Evolutionary conservation across 148 eudicot genomes (phyloP).

Genomic region (Salicornia ramosissima): DNA sequence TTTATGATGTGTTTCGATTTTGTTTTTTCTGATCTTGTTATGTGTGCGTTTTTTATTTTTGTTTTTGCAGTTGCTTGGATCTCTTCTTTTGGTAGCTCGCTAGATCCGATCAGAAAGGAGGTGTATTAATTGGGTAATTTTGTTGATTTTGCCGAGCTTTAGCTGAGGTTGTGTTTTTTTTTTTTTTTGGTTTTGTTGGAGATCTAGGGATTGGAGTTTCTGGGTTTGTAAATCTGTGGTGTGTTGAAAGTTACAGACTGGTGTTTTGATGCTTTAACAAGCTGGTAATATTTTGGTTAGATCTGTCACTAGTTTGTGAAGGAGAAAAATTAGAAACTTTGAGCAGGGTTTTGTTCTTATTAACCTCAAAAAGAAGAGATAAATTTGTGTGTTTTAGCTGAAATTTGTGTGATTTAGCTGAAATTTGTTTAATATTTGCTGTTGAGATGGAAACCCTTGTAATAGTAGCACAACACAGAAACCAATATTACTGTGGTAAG

Average conservation of each 20-base stretch:
- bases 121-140: slow-evolving; percentile 21
- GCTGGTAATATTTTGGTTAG: slow-evolving; percentile 17
- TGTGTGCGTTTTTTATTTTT: slow-evolving; percentile 1
- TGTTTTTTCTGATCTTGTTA: slow-evolving; percentile 1
- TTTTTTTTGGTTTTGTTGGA: slow-evolving; percentile 53
- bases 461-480: slow-evolving; percentile 54
- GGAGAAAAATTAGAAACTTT: slow-evolving; percentile 4
- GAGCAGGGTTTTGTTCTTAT: neutral
- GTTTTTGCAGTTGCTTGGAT: slow-evolving; percentile 23
- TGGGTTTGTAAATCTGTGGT: neutral
- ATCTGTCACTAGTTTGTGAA: slow-evolving; percentile 18
- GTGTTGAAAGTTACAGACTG: slow-evolving; percentile 1
- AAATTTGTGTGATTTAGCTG: slow-evolving; percentile 12
- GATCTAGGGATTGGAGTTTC: slow-evolving; percentile 27
- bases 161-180: slow-evolving; percentile 43
- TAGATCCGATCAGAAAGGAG: slow-evolving; percentile 20
- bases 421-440: slow-evolving; percentile 9
- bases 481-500: slow-evolving; percentile 43
- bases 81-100: slow-evolving; percentile 12
- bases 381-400: neutral
- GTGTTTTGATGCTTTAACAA: slow-evolving; percentile 17
- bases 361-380: neutral
- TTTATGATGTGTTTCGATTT: slow-evolving; percentile 14
- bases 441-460: slow-evolving; percentile 59
- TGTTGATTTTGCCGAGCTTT: slow-evolving; percentile 24